A percentile compares a stretch with the other conserved stretches of the same genome.
Evolutionary conservation across 371 early-diverging fungal genomes (phyloP).

Genomic region (Actinomortierella ambigua): DNA sequence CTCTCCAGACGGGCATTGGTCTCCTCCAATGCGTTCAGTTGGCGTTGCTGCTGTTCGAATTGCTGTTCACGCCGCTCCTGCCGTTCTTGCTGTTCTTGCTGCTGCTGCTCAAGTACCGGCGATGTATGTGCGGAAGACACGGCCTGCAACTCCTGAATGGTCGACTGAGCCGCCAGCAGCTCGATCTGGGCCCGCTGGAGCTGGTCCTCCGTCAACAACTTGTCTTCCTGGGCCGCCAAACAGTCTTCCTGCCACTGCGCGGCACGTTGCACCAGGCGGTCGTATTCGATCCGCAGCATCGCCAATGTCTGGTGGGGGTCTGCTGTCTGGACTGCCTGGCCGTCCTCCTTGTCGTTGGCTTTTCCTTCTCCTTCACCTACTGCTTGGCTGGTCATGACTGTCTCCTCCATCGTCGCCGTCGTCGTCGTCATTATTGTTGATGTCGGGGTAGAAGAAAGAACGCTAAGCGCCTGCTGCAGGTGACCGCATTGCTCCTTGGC

Average conservation of each 20-base stretch:
- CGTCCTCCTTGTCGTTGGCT: too few species aligned
- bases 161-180: slow-evolving; percentile 20
- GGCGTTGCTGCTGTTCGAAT: background rate
- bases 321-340: too few species aligned
- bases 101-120: slow-evolving; percentile 2
- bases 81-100: background rate
- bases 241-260: slow-evolving; percentile 28
- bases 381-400: too few species aligned
- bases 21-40: too few species aligned
- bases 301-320: too few species aligned
- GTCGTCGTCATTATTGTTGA: too few species aligned
- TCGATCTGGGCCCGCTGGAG: slow-evolving; percentile 19
- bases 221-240: slow-evolving; percentile 28
- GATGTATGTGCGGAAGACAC: background rate
- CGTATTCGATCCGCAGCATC: slow-evolving; percentile 12
- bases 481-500: background rate
- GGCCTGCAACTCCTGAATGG: slow-evolving; percentile 14
- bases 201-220: slow-evolving; percentile 17
- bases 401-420: too few species aligned
- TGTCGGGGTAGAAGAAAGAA: too few species aligned
- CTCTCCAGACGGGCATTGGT: too few species aligned
- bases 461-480: too few species aligned
- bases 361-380: background rate
- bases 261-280: slow-evolving; percentile 7
- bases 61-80: background rate